These are phyloP conservation scores for Camptophora hylomeconis DNA, from an alignment of 2,329 filamentous ascomycete genomes.

Conservation along the genomic window DNA sequence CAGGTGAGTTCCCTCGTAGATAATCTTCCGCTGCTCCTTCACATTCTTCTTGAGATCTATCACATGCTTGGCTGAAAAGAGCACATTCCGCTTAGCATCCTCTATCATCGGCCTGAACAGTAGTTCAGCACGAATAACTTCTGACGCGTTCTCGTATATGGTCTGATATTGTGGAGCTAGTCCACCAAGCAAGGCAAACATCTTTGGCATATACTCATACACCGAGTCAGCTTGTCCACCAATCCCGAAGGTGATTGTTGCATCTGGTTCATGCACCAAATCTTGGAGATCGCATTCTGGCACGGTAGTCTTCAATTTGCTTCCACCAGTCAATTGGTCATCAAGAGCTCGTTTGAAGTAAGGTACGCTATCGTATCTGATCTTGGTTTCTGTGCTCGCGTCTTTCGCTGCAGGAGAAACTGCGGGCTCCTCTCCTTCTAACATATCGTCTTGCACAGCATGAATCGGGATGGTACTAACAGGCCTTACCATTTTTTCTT, in stretches of 20 bases:
- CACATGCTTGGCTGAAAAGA: conserved; percentile 24
- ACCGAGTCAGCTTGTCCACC: conserved; percentile 35
- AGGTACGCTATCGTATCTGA: conserved; percentile 2
- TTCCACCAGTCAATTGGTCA: conserved; percentile 7
- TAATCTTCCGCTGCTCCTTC: conserved; percentile 21
- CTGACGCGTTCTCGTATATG: conserved; percentile 31
- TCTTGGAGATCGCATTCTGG: conserved; percentile 27
- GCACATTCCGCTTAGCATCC: conserved; percentile 26
- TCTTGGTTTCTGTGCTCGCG: conserved; percentile 2
- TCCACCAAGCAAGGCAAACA: conserved; percentile 34
- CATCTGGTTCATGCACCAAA: conserved; percentile 23
- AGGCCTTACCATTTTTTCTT: neutral
- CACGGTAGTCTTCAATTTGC: conserved; percentile 3
- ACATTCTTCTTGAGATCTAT: conserved; percentile 12
- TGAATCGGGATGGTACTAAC: no score
- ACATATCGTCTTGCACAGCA: no score
- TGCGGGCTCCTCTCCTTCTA: conserved; percentile 5
- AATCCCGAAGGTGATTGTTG: conserved; percentile 28
- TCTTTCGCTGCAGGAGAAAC: neutral
- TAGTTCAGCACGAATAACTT: conserved; percentile 26
- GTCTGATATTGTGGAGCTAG: conserved; percentile 27
- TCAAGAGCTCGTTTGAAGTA: conserved; percentile 5
- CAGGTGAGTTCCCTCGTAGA: conserved; percentile 44
- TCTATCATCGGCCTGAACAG: conserved; percentile 32
- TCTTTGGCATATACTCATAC: conserved; percentile 39